These are phyloP conservation scores for Haplographium delicatum DNA, from an alignment of 495 filamentous ascomycete genomes.

Conservation along the genomic window DNA sequence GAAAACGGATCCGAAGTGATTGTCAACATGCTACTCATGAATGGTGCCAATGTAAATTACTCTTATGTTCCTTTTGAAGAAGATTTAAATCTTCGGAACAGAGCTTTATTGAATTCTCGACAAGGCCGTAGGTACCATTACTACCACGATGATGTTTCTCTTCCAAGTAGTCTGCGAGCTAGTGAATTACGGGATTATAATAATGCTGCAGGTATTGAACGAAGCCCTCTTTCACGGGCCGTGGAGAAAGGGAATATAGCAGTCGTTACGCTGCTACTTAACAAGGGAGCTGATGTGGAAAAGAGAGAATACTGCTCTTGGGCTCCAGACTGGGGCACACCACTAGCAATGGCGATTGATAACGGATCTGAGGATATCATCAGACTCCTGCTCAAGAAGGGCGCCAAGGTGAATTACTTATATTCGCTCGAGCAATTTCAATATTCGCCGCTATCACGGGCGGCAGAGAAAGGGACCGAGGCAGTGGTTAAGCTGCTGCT, in stretches of 20 bases:
- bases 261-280: constrained; percentile 8
- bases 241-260: not conserved
- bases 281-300: constrained; percentile 18
- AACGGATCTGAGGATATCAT: constrained; percentile 6
- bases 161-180: constrained; percentile 6
- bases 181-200: too few species aligned
- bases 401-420: not conserved
- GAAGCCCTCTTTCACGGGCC: constrained; percentile 10
- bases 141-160: constrained; percentile 6
- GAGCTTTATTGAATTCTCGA: too few species aligned
- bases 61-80: too few species aligned
- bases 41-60: constrained; percentile 24
- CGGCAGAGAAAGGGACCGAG: constrained; percentile 1
- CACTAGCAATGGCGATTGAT: not conserved
- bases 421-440: not conserved
- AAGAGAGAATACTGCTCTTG: too few species aligned
- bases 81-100: too few species aligned
- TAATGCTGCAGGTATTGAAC: not conserved
- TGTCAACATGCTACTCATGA: constrained; percentile 22
- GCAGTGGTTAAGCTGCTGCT: not conserved
- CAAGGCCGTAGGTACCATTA: too few species aligned
- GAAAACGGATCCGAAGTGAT: constrained; percentile 9
- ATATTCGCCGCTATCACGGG: too few species aligned
- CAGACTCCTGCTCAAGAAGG: not conserved
- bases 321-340: too few species aligned